Evolutionary conservation across 1,139 yeast species (phyloP), one percentile per base, ranked within the genome.

Genomic region (Protomyces gravidus): DNA sequence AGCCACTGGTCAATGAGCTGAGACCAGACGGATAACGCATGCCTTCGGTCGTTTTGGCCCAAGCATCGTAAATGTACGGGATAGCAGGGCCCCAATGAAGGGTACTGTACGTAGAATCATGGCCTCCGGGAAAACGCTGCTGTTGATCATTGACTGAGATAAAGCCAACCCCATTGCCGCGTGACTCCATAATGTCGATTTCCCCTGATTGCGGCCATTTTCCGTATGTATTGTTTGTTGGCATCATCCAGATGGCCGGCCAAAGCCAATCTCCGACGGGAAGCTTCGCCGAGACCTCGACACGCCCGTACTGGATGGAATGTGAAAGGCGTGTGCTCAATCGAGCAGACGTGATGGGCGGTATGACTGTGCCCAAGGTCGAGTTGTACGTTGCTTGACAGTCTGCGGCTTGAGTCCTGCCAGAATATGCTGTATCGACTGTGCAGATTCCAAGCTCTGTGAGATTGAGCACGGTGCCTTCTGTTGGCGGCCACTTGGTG

Each of bases 211-310:
- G 62, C 5, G 65, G 65, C 64, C 65, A 63, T 7, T 32, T 30
- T 25, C 65, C 65, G 39, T 63, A 63, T 19, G 42, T 50, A 19
- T 45, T 52, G 47, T 63, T 45, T 5, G 45, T 45, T 17, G 64
- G 65, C 48, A 63, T 47, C 65, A 63, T 63, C 65, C 65, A 63
- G 23, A 63, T 62, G 3, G 65, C 65, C 3, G 65, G 65, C 65
- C 65, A 63, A 15, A 63, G 26, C 65, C 65, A 63, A 50, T 63
- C 65, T 11, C 65, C 65, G 33, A 32, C 53, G 15, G 65, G 64
- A 45, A 63, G 36, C 36, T 49, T 49, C 5, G 65, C 65, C 6
- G 52, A 30, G 26, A 63, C 63, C 21, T 63, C 65, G 30, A 63
- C 63, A 33, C 61, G 55, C 27, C 65, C 65, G 45, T 62, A 62